These are phyloP conservation scores for Leptographium lundbergii DNA, from an alignment of 2,329 filamentous ascomycete species.

Conservation along the genomic window DNA sequence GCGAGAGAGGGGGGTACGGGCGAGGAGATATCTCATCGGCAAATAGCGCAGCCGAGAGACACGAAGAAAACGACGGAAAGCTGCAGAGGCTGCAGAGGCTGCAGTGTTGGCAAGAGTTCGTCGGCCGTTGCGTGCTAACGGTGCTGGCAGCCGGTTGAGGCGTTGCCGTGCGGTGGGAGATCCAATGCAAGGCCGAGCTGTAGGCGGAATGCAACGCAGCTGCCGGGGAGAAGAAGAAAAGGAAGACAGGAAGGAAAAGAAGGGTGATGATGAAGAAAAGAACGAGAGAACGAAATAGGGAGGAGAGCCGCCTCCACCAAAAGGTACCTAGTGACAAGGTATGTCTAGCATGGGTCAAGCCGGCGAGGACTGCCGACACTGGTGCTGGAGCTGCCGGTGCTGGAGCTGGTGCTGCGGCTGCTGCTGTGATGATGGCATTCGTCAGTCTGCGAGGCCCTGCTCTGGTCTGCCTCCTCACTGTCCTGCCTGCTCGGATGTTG, in stretches of 20 bases:
- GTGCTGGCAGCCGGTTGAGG: neutral
- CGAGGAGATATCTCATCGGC: neutral
- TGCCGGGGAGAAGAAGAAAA: neutral
- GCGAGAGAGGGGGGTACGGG: neutral
- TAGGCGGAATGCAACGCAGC: neutral
- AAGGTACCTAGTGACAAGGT: neutral
- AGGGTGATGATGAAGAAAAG: neutral
- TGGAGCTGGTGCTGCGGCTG: neutral
- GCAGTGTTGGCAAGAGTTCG: neutral
- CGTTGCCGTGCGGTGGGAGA: neutral
- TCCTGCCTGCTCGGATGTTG: neutral
- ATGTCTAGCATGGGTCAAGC: neutral
- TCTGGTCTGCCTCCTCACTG: neutral
- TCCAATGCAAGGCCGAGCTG: neutral
- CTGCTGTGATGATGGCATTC: neutral
- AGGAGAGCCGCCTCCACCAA: neutral
- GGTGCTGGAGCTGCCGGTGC: neutral
- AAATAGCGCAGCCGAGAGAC: neutral
- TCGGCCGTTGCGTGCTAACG: neutral
- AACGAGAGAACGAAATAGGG: neutral
- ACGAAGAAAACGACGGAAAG: neutral
- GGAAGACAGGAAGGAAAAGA: neutral
- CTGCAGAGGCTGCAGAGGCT: neutral
- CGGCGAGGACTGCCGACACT: neutral
- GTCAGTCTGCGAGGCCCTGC: neutral